Conservation (phyloP, 225 moss, liverwort and hornwort genomes). For the Straminergon stramineum region DNA sequence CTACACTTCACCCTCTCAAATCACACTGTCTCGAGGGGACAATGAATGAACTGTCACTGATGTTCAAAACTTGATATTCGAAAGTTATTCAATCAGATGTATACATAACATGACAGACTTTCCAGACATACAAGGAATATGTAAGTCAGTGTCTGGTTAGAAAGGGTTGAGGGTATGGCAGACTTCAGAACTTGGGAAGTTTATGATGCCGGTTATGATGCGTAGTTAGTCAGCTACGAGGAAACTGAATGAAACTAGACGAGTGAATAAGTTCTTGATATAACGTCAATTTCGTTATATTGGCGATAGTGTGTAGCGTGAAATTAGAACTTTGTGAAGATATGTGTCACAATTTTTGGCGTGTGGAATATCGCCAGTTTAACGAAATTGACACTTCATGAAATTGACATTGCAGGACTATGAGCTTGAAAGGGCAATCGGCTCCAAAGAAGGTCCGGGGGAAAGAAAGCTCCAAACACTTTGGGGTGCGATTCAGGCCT, state of each 20-base stretch:
- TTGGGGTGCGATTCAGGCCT: slow-evolving; percentile 20
- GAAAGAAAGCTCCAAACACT: slow-evolving; percentile 16
- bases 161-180: not conserved
- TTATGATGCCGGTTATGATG: not conserved
- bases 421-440: not conserved
- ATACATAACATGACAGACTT: too few species aligned
- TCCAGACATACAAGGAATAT: not conserved
- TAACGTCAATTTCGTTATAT: not conserved
- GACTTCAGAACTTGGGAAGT: not conserved
- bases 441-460: not conserved
- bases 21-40: not conserved
- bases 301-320: not conserved
- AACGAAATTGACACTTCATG: not conserved
- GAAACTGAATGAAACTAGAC: not conserved
- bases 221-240: not conserved
- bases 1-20: not conserved
- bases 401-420: not conserved
- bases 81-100: not conserved
- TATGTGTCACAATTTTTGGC: not conserved
- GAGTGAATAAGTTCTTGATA: not conserved
- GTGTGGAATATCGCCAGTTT: not conserved
- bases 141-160: not conserved
- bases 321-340: not conserved
- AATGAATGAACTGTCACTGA: not conserved
- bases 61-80: not conserved